Evolutionary conservation across 2,329 filamentous ascomycete species (phyloP).

Genomic region (Fusarium acutatum): DNA sequence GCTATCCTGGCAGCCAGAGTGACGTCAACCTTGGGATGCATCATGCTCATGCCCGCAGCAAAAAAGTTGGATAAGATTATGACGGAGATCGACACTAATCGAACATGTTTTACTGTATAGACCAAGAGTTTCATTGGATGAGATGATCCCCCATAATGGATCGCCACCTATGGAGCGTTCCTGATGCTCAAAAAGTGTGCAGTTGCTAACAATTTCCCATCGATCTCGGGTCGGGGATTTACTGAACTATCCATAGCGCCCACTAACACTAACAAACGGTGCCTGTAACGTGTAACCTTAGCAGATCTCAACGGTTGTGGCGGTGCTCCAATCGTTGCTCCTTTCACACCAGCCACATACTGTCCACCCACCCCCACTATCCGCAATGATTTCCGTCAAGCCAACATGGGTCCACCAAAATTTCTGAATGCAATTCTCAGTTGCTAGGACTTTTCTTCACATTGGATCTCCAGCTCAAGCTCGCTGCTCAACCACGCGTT

Average conservation of each 20-base stretch:
- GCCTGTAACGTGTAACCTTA: background rate
- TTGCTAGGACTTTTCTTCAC: conserved; percentile 26
- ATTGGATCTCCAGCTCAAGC: background rate
- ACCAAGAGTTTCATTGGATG: conserved; percentile 5
- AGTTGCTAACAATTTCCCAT: background rate
- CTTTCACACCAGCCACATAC: conserved; percentile 2
- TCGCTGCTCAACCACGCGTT: conserved; percentile 1
- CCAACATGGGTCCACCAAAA: conserved; percentile 37
- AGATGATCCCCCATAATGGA: background rate
- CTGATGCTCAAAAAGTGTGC: background rate
- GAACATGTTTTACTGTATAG: conserved; percentile 13
- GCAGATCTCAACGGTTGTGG: conserved; percentile 10
- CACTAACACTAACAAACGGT: background rate
- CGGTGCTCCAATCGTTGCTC: background rate
- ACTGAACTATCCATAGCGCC: conserved; percentile 6
- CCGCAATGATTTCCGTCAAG: conserved; percentile 9
- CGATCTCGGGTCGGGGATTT: conserved; percentile 5
- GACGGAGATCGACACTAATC: conserved; percentile 37
- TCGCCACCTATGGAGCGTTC: conserved; percentile 3
- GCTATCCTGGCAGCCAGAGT: conserved; percentile 28
- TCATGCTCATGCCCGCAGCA: conserved; percentile 6
- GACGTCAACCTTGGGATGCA: conserved; percentile 37
- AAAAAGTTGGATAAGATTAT: conserved; percentile 34
- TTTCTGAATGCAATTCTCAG: conserved; percentile 33
- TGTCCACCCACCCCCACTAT: conserved; percentile 31